phyloP scores from a whole-genome alignment of 2,329 filamentous ascomycete genomes.

The Neocucurbitaria cava region DNA sequence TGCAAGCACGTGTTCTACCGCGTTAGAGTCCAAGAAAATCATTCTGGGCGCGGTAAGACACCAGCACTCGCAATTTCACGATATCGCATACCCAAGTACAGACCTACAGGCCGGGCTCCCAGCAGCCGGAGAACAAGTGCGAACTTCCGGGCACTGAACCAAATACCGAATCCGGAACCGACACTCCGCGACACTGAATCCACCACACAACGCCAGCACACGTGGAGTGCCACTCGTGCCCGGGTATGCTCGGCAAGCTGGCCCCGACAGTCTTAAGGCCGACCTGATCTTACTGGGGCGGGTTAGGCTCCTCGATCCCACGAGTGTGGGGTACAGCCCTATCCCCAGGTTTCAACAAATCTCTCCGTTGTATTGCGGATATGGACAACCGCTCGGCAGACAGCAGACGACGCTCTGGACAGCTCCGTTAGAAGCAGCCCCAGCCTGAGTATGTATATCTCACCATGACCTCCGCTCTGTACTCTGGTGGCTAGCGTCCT shows the following conservation, averaged over 20 bases:
- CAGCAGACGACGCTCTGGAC: conserved; percentile 5
- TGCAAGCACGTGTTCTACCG: too few species aligned
- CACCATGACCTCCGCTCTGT: neutral
- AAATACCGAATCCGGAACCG: neutral
- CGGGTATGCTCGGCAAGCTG: conserved; percentile 25
- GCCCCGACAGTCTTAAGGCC: neutral
- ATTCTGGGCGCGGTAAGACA: neutral
- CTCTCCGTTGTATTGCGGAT: conserved; percentile 13
- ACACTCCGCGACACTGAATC: conserved; percentile 1
- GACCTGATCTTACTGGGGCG: neutral
- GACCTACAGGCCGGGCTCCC: neutral
- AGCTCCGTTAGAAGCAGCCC: conserved; percentile 3
- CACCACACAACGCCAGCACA: neutral
- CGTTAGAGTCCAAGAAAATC: too few species aligned
- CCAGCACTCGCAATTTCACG: neutral
- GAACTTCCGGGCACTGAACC: too few species aligned
- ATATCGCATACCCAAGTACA: neutral
- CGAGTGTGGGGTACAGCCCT: conserved; percentile 22
- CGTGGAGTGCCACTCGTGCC: conserved; percentile 9
- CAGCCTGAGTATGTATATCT: conserved; percentile 6
- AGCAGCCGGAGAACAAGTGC: neutral
- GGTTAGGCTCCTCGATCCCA: conserved; percentile 4
- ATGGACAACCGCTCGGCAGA: conserved; percentile 21
- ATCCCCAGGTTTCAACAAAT: conserved; percentile 8
- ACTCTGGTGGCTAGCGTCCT: neutral